Base-by-base conservation (phyloP, 2,329 filamentous ascomycete species). In the Fusarium tuaranense region DNA sequence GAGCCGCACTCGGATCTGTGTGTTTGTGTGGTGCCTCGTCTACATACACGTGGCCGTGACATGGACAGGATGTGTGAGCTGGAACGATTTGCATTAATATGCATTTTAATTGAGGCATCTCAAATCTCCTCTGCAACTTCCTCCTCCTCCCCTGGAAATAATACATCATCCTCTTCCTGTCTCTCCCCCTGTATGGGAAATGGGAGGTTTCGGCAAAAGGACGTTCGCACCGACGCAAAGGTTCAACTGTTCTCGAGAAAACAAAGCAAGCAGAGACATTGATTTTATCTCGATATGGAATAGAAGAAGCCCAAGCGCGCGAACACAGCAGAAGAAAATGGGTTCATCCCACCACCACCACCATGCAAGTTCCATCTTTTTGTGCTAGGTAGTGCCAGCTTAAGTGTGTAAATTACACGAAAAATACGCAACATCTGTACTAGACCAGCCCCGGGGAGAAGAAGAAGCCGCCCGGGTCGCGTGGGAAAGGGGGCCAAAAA, bases 31-130 rank as follows among this genome's bases (percentile, higher is more conserved):
- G 46, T 60, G 41, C 46, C 57, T 57, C 55, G 41, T 55, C 51
- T 57, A 48, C 65, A 73, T 64, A 72, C 76, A 78, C 76, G 76
- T 78, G 76, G 76, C 72, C 59, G 62, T 64, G 63, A 60, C 59
- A 62, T 73, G 64, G 41, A 61, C 48, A 5, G n/a, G 38, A 64
- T 53, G 41, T 53, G 41, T 22, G 48, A 62, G 57, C 38, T 25
- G 38, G 61, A 20, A 66, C 59, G 58, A 70, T 62, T 63, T 71
- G 63, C 72, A 75, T 75, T 59, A 63, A 73, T 53, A 57, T 63
- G 51, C 63, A 53, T 63, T 70, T 68, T 75, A 75, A 75, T 73
- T 65, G 72, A 71, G 70, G 72, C 72, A 61, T 70, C 63, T 53
- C 57, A 70, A 75, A 75, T 68, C 59, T 68, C 67, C 62, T 75